Base-by-base conservation (phyloP, 148 eudicot genomes). In the Linanthus parryae region DNA sequence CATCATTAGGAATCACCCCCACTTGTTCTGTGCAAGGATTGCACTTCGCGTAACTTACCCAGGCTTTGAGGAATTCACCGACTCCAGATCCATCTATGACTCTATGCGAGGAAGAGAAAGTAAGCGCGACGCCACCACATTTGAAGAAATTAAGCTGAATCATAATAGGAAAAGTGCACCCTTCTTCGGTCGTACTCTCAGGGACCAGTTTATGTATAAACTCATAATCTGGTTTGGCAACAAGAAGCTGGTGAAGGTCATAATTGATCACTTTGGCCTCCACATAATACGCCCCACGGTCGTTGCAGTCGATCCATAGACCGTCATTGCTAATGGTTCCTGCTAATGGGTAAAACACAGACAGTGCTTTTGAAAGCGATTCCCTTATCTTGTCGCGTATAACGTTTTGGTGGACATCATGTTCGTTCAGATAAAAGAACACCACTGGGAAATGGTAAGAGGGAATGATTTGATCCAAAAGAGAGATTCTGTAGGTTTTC, bases 381-480 rank as follows among this genome's bases (percentile, higher is more conserved):
- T 30, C 31, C 31, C 31, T 16, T 29, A n/a, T n/a, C n/a, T n/a
- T n/a, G n/a, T n/a, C n/a, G n/a, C n/a, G n/a, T n/a, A n/a, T n/a
- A n/a, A n/a, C n/a, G n/a, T n/a, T n/a, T n/a, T 20, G 14, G 33
- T 25, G 7, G n/a, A n/a, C n/a, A n/a, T n/a, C n/a, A n/a, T n/a
- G n/a, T n/a, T 49, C 8, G 38, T 49, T 49, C 37, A 49, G 54
- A 49, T 28, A 49, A 15, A 49, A 49, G 38, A 49, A 49, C 2
- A 49, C 37, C 23, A 49, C 31, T 5, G 54, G 54, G 54, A 49
- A 36, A 49, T 49, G 54, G 19, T 21, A 36, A 7, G 54, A 49
- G 29, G 54, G 54, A 10, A 49, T 36, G 23, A 49, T 36, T n/a
- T 49, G 54, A 21, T 49, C 54, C 54, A 49, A 49, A 14, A 29